phyloP scores from a whole-genome alignment of 108 stramenopile species.

The Nitzschia sp. region DNA sequence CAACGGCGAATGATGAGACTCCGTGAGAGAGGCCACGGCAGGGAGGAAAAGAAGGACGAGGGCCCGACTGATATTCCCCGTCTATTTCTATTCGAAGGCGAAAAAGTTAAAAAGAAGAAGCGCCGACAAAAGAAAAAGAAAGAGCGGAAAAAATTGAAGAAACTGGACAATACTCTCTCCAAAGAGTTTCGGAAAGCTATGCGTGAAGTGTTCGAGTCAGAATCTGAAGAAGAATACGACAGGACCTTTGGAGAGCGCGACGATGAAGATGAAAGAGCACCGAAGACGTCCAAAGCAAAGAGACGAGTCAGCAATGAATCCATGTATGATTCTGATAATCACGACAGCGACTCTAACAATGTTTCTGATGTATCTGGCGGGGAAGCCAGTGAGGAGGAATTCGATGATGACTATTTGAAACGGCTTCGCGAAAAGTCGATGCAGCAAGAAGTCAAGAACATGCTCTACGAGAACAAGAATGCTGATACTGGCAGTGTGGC shows the following conservation, averaged over 20 bases:
- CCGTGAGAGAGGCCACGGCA: conserved; percentile 9
- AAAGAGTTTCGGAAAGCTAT: conserved; percentile 38
- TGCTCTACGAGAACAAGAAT: conserved; percentile 9
- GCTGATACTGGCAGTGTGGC: neutral
- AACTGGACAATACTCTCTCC: conserved; percentile 28
- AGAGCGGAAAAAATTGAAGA: conserved; percentile 18
- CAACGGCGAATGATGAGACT: conserved; percentile 22
- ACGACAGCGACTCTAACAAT: neutral
- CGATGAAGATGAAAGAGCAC: neutral
- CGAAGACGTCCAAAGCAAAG: neutral
- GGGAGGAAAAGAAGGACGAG: conserved; percentile 15
- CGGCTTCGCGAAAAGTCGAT: conserved; percentile 27
- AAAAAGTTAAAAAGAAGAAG: conserved; percentile 16
- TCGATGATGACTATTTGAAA: conserved; percentile 26
- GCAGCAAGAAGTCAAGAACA: conserved; percentile 27
- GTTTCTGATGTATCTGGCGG: conserved; percentile 12
- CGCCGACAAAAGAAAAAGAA: conserved; percentile 17
- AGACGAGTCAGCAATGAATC: conserved; percentile 8
- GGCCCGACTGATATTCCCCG: conserved; percentile 21
- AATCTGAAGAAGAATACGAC: conserved; percentile 35
- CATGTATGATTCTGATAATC: conserved; percentile 2
- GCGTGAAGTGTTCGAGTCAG: conserved; percentile 29
- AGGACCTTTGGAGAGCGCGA: conserved; percentile 12
- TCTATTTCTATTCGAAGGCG: conserved; percentile 38
- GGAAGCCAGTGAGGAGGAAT: conserved; percentile 8